Evolutionary conservation across 2,329 filamentous ascomycete species (phyloP).

Genomic region (Epichloe bromicola): DNA sequence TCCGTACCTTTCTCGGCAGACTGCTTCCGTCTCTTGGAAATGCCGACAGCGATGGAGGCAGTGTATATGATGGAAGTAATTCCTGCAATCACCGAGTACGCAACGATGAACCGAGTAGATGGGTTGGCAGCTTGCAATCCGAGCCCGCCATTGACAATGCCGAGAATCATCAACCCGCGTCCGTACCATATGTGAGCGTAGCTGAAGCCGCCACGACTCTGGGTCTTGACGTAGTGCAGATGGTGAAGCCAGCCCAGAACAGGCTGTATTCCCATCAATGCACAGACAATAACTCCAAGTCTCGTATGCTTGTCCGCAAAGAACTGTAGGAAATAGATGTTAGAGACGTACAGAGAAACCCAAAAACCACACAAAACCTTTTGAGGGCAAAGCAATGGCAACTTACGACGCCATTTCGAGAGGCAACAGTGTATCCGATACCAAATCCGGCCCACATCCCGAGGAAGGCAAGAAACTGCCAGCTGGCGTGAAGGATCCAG

Average conservation of each 20-base stretch:
- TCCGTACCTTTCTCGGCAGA: background rate
- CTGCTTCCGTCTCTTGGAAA: background rate
- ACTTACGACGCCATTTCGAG: constrained; percentile 29
- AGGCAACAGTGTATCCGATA: constrained; percentile 37
- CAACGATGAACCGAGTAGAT: constrained; percentile 29
- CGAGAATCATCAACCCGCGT: constrained; percentile 41
- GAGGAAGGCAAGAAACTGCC: constrained; percentile 41
- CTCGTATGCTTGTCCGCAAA: constrained; percentile 39
- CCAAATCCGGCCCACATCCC: constrained; percentile 49
- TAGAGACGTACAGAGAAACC: background rate
- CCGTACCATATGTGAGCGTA: constrained; percentile 52
- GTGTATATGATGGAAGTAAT: constrained; percentile 34
- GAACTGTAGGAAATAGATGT: constrained; percentile 26
- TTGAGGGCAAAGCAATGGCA: background rate
- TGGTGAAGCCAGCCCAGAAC: constrained; percentile 47
- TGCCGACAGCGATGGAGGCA: constrained; percentile 1
- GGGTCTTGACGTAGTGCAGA: constrained; percentile 33
- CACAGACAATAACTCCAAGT: constrained; percentile 41
- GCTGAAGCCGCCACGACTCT: constrained; percentile 36
- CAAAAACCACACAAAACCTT: too few species aligned
- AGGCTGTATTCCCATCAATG: constrained; percentile 44
- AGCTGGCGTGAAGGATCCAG: constrained; percentile 43
- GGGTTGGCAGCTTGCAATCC: constrained; percentile 40
- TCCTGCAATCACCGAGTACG: constrained; percentile 43
- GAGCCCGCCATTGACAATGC: constrained; percentile 50